Evolutionary conservation across 345 rosid genomes (phyloP).

Genomic region (Arabidopsis thaliana): TAIR10.1 NC_003076.8:2091501-2092000

Average conservation of each 20-base stretch:
- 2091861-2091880: conserved; percentile 11
- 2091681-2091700: background rate
- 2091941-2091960: conserved; percentile 15
- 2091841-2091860: background rate
- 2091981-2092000: conserved; percentile 35
- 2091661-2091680: background rate
- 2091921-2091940: conserved; percentile 22
- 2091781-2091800: conserved; percentile 15
- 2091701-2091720: conserved; percentile 54
- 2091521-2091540: conserved; percentile 46
- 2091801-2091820: conserved; percentile 18
- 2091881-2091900: conserved; percentile 12
- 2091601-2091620: background rate
- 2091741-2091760: background rate
- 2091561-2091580: background rate
- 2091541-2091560: background rate
- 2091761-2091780: background rate
- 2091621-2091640: background rate
- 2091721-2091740: conserved; percentile 29
- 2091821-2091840: conserved; percentile 16
- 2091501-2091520: conserved; percentile 89
- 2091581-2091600: background rate
- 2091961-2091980: conserved; percentile 24
- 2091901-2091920: conserved; percentile 9
- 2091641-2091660: background rate